Percentiles rank a stretch among this genome's conserved stretches.
Evolutionary conservation across 352 stramenopile species (phyloP).

Genomic region (Pythium brassicae): DNA sequence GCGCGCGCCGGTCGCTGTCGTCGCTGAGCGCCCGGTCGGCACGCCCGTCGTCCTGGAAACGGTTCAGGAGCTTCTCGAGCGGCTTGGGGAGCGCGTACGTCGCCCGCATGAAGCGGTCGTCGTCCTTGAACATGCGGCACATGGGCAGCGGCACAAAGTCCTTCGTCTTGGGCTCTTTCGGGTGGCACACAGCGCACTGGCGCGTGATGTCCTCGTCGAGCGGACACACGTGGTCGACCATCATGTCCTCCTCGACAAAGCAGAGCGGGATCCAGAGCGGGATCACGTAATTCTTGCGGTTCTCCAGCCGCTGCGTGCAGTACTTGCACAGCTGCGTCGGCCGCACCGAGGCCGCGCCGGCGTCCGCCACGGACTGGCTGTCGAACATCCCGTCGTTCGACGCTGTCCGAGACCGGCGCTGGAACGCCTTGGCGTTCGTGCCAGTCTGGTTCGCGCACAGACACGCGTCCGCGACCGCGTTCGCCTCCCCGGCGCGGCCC

Average conservation of each 20-base stretch:
- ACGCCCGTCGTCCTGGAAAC: slow-evolving; percentile 24
- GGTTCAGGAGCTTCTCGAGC: slow-evolving; percentile 50
- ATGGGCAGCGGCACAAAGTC: slow-evolving; percentile 71
- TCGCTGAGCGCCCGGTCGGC: slow-evolving; percentile 16
- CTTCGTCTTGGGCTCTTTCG: slow-evolving; percentile 33
- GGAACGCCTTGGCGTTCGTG: slow-evolving; percentile 22
- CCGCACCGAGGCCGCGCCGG: slow-evolving; percentile 29
- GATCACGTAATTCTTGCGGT: slow-evolving; percentile 67
- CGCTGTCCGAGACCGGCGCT: slow-evolving; percentile 34
- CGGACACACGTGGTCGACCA: slow-evolving; percentile 60
- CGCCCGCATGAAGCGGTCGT: slow-evolving; percentile 23
- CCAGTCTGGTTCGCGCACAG: slow-evolving; percentile 25
- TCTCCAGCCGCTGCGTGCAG: slow-evolving; percentile 51
- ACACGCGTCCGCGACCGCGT: slow-evolving; percentile 31
- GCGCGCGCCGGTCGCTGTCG: slow-evolving; percentile 27
- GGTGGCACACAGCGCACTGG: slow-evolving; percentile 58
- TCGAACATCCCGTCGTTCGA: slow-evolving; percentile 42
- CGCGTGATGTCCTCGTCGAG: slow-evolving; percentile 64
- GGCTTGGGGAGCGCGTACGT: slow-evolving; percentile 51
- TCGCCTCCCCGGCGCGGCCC: slow-evolving; percentile 33
- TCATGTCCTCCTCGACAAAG: slow-evolving; percentile 81
- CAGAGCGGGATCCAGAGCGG: slow-evolving; percentile 80
- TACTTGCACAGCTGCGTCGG: slow-evolving; percentile 58
- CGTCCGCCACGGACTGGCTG: slow-evolving; percentile 32
- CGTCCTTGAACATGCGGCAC: slow-evolving; percentile 66